Evolutionary conservation across 371 early-diverging fungal species (phyloP).

Genomic region (Mycotypha africana): DNA sequence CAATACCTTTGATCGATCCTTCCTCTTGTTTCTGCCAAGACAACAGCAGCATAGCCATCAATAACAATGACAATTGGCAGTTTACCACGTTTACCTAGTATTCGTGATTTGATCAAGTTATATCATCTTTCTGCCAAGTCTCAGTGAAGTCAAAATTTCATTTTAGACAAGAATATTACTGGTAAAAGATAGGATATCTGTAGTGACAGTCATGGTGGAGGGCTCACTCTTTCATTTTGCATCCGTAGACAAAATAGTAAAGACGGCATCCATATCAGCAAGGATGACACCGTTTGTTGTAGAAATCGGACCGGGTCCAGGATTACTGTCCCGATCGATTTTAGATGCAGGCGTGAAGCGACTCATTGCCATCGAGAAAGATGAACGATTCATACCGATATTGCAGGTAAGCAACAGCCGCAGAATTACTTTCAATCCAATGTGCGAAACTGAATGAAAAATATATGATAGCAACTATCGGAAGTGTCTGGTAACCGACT

Average conservation of each 20-base stretch:
- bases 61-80: no score
- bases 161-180: constrained; percentile 81
- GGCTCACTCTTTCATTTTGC: not conserved
- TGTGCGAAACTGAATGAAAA: no score
- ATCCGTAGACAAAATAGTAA: constrained; percentile 72
- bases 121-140: constrained; percentile 73
- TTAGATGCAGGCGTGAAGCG: constrained; percentile 61
- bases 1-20: no score
- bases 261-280: constrained; percentile 51
- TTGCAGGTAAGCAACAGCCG: constrained; percentile 68
- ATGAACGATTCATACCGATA: constrained; percentile 66
- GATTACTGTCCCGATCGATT: constrained; percentile 74
- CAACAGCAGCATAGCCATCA: no score
- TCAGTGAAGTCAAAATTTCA: constrained; percentile 80
- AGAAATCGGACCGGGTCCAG: constrained; percentile 86
- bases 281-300: constrained; percentile 67
- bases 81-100: constrained; percentile 55
- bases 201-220: no score
- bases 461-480: constrained; percentile 57
- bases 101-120: constrained; percentile 70
- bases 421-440: no score
- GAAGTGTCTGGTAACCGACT: constrained; percentile 52
- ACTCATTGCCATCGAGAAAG: constrained; percentile 78
- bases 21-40: no score
- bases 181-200: constrained; percentile 37